Base-by-base conservation (phyloP, 139 green algal genomes). In the Asterochloris erici region DNA sequence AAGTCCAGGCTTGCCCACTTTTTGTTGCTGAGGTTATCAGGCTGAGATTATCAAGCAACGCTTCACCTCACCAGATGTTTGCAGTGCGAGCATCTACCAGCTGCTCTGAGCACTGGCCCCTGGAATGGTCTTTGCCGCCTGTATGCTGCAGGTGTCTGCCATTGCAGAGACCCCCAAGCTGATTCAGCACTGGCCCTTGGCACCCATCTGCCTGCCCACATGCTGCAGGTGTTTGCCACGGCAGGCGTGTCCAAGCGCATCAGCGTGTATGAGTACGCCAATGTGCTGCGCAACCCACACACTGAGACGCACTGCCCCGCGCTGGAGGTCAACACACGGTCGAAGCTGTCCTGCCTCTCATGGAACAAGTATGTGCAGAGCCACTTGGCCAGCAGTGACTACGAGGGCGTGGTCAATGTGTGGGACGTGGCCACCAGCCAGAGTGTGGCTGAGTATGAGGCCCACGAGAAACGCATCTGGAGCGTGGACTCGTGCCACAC, bases 401-500 rank as follows among this genome's bases (percentile, higher is more conserved):
- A 98, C 68, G 94, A 97, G 64, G 95, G 92, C 64, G 88, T 91
- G 23, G 87, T 96, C n/a, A 81, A 78, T 29, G 82, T 96, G 63
- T 95, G 92, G 93, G 92, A 96, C 77, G 81, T 93, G 23, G 78
- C 24, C 28, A 91, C 85, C 1, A 85, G 87, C 0, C 80, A 89
- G 84, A 82, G 89, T 66, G 38, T 95, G 16, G 80, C 80, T 0
- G 93, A 94, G 78, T 95, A 92, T 75, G 85, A 94, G 81, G 94
- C 92, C 6, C 94, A 97, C 86, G 82, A 90, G 38, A 88, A 93
- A 83, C 90, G 96, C 17, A 93, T 98, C 61, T 99, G 96, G 96
- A 92, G 81, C 19, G 91, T 98, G 11, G 94, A 98, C 84, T 97
- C 92, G 81, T 94, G 85, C 73, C 63, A 15, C 0, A 74, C 84